A percentile compares a stretch with the other conserved stretches of the same genome.
Conservation (phyloP, 441 rosid species). For the Pelargonium australe region DNA sequence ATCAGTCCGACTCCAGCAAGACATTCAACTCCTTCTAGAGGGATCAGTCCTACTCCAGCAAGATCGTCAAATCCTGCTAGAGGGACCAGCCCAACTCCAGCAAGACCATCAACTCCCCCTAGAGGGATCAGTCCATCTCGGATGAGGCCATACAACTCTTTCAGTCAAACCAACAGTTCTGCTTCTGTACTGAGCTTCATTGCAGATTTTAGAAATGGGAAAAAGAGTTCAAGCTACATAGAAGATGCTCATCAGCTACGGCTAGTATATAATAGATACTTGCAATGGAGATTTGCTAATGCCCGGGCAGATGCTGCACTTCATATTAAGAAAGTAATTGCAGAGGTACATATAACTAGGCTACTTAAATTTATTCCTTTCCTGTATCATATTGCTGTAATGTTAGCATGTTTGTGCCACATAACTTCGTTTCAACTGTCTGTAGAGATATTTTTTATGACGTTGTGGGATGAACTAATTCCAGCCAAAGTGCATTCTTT, state of each 20-base stretch:
- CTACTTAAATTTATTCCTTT: constrained; percentile 1
- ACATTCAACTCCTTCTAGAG: constrained; percentile 72
- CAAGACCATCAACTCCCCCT: constrained; percentile 75
- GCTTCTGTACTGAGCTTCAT: constrained; percentile 84
- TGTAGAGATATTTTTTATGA: neutral
- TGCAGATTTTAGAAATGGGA: constrained; percentile 72
- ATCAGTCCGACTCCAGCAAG: constrained; percentile 27
- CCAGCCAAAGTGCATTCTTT: neutral
- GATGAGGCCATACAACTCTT: constrained; percentile 37
- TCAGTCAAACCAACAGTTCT: constrained; percentile 51
- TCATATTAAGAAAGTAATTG: constrained; percentile 51
- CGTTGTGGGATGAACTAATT: neutral
- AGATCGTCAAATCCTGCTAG: constrained; percentile 70
- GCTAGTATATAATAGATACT: constrained; percentile 64
- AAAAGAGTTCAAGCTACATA: constrained; percentile 50
- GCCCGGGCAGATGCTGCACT: constrained; percentile 66
- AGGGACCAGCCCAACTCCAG: constrained; percentile 7
- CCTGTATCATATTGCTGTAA: neutral
- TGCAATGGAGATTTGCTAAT: constrained; percentile 91
- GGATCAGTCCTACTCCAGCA: constrained; percentile 41
- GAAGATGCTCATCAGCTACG: constrained; percentile 92
- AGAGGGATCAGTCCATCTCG: constrained; percentile 62
- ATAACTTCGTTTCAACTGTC: constrained; percentile 3
- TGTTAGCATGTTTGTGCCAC: constrained; percentile 4
- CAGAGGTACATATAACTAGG: constrained; percentile 51